Evolutionary conservation across 2,329 filamentous ascomycete species (phyloP).

Genomic region (Trichothecium sympodiale): DNA sequence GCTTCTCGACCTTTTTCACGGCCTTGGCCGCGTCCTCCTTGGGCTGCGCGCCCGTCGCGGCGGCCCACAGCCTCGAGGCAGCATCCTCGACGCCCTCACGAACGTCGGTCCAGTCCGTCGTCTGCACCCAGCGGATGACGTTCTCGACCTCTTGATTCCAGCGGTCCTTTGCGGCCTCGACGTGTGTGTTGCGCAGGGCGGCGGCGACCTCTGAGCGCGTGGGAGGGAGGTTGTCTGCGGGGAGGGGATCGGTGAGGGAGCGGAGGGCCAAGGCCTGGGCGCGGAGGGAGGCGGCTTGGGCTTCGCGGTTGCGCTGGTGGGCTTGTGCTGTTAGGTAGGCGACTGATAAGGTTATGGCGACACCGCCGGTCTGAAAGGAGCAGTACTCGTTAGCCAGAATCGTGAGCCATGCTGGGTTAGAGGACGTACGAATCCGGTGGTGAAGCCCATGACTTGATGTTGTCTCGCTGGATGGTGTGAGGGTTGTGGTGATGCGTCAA

Average conservation of each 20-base stretch:
- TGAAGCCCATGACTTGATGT: constrained; percentile 52
- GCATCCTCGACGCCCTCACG: constrained; percentile 45
- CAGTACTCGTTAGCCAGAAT: background rate
- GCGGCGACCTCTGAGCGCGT: constrained; percentile 39
- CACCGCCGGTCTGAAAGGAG: constrained; percentile 53
- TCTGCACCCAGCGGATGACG: constrained; percentile 55
- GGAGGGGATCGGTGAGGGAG: constrained; percentile 37
- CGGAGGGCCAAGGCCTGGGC: constrained; percentile 44
- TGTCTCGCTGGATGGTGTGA: too few species aligned
- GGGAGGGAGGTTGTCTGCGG: constrained; percentile 31
- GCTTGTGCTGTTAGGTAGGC: constrained; percentile 62
- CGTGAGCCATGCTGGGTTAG: background rate
- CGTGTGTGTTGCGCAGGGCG: constrained; percentile 40
- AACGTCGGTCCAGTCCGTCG: constrained; percentile 52
- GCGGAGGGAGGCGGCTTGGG: constrained; percentile 45
- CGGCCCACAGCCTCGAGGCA: constrained; percentile 32
- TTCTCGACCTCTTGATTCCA: constrained; percentile 68
- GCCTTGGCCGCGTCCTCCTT: constrained; percentile 16
- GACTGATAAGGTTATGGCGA: constrained; percentile 62
- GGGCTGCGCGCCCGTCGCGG: constrained; percentile 21
- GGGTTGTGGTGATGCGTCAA: too few species aligned
- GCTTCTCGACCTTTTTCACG: constrained; percentile 17
- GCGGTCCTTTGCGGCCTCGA: constrained; percentile 61
- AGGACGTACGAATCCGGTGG: constrained; percentile 57
- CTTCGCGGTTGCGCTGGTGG: constrained; percentile 56